These are phyloP conservation scores for Hypomyces perniciosus DNA, from an alignment of 2,329 filamentous ascomycete species.

Conservation along the genomic window DNA sequence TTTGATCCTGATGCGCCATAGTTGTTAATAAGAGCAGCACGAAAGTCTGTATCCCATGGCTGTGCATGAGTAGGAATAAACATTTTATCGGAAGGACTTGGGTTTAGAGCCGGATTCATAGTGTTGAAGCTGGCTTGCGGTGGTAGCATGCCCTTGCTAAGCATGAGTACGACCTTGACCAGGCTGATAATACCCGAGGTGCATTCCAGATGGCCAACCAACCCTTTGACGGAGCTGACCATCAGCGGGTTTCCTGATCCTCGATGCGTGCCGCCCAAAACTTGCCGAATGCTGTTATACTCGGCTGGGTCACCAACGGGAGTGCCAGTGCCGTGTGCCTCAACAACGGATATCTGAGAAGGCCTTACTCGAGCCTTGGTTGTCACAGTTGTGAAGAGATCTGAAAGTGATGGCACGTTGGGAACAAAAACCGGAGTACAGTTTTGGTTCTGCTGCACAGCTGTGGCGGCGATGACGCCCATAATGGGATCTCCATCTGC, in stretches of 20 bases:
- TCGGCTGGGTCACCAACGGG: constrained; percentile 47
- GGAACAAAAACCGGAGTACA: constrained; percentile 39
- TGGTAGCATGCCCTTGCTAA: constrained; percentile 24
- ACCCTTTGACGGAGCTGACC: constrained; percentile 21
- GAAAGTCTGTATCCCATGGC: constrained; percentile 18
- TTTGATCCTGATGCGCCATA: constrained; percentile 29
- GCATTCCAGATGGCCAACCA: constrained; percentile 21
- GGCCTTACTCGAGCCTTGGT: constrained; percentile 20
- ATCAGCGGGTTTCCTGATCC: constrained; percentile 5
- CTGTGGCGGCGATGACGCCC: constrained; percentile 33
- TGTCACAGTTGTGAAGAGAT: constrained; percentile 25
- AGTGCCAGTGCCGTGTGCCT: constrained; percentile 50
- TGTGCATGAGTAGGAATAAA: constrained; percentile 19
- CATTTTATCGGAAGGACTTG: constrained; percentile 2
- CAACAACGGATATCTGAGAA: constrained; percentile 22
- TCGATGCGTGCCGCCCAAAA: constrained; percentile 13
- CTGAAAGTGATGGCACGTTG: constrained; percentile 14
- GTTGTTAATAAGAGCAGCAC: constrained; percentile 28
- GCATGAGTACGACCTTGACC: constrained; percentile 43
- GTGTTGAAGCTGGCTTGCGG: constrained; percentile 28
- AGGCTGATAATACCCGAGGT: constrained; percentile 39
- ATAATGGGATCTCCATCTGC: constrained; percentile 39
- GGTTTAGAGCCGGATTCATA: constrained; percentile 22
- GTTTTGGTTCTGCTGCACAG: constrained; percentile 37
- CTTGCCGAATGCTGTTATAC: constrained; percentile 14